phyloP scores from a whole-genome alignment of 2,329 filamentous ascomycete species.

The Ilyonectria robusta region DNA sequence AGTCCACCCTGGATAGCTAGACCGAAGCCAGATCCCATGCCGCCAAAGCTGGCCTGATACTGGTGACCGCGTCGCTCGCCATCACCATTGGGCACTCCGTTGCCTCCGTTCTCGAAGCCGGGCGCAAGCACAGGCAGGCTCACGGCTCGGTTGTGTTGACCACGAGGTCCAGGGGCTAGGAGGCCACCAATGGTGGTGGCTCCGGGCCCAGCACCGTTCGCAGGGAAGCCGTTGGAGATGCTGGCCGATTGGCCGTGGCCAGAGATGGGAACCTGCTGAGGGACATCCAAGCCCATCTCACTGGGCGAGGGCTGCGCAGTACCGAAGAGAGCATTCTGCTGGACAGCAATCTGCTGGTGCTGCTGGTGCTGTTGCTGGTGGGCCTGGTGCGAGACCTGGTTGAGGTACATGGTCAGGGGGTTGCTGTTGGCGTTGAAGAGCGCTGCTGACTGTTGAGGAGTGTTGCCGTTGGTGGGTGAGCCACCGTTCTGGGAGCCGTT shows the following conservation, averaged over 20 bases:
- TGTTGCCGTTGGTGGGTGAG: slow-evolving; percentile 68
- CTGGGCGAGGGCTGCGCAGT: slow-evolving; percentile 74
- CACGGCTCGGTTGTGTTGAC: slow-evolving; percentile 84
- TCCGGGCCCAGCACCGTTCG: slow-evolving; percentile 65
- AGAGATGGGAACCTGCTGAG: slow-evolving; percentile 72
- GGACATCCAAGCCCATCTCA: slow-evolving; percentile 70
- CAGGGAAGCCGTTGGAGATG: slow-evolving; percentile 75
- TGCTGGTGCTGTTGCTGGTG: slow-evolving; percentile 84
- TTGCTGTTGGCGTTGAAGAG: slow-evolving; percentile 89
- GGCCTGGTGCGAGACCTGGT: slow-evolving; percentile 81
- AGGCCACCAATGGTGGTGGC: slow-evolving; percentile 83
- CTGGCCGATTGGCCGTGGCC: slow-evolving; percentile 77
- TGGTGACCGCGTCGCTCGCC: slow-evolving; percentile 75
- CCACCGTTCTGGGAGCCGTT: slow-evolving; percentile 73
- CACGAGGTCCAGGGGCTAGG: slow-evolving; percentile 76
- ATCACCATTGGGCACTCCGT: slow-evolving; percentile 62
- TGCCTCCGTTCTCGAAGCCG: slow-evolving; percentile 73
- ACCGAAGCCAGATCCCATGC: slow-evolving; percentile 72
- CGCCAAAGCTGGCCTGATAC: slow-evolving; percentile 75
- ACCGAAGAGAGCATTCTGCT: slow-evolving; percentile 87
- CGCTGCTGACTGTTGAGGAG: slow-evolving; percentile 75
- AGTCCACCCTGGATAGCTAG: slow-evolving; percentile 75
- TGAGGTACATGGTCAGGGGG: slow-evolving; percentile 93
- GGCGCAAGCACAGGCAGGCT: slow-evolving; percentile 83
- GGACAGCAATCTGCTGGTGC: slow-evolving; percentile 78